A percentile compares a stretch with the other conserved stretches of the same genome.
phyloP scores from a whole-genome alignment of 345 rosid genomes.

The Eucalyptus pauciflora region DNA sequence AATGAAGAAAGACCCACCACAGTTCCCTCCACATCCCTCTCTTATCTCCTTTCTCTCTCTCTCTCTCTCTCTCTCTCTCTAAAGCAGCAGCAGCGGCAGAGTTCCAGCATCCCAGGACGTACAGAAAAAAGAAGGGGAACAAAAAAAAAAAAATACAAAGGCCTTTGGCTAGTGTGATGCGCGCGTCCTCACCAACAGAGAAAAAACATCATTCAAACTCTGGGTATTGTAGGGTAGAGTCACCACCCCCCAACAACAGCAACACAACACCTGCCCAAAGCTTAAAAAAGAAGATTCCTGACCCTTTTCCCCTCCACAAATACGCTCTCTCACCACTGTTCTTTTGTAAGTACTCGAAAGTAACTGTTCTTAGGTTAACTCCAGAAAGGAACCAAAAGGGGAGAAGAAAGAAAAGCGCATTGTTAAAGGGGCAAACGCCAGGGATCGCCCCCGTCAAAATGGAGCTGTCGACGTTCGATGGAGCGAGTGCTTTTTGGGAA shows the following conservation, averaged over 20 bases:
- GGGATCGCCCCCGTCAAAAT: constrained; percentile 26
- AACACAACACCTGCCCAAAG: neutral
- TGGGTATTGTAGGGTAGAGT: neutral
- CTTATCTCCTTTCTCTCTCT: neutral
- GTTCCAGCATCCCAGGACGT: neutral
- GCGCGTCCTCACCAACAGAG: neutral
- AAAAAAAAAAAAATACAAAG: no score
- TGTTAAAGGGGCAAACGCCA: neutral
- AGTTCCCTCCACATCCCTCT: neutral
- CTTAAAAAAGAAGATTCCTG: neutral
- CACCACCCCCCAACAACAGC: neutral
- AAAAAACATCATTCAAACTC: neutral
- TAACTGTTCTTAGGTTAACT: neutral
- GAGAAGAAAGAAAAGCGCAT: neutral
- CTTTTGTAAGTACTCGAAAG: neutral
- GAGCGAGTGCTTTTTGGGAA: constrained; percentile 29
- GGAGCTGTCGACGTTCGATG: constrained; percentile 62
- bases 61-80: neutral
- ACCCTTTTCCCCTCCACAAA: neutral
- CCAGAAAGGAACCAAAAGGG: neutral
- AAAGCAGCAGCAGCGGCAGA: neutral
- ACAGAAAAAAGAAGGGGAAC: neutral
- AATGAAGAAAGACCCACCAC: neutral
- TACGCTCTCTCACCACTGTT: neutral
- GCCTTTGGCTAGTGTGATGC: neutral